Base-by-base conservation (phyloP, 2,329 filamentous ascomycete genomes). In the Alternaria infectoria region DNA sequence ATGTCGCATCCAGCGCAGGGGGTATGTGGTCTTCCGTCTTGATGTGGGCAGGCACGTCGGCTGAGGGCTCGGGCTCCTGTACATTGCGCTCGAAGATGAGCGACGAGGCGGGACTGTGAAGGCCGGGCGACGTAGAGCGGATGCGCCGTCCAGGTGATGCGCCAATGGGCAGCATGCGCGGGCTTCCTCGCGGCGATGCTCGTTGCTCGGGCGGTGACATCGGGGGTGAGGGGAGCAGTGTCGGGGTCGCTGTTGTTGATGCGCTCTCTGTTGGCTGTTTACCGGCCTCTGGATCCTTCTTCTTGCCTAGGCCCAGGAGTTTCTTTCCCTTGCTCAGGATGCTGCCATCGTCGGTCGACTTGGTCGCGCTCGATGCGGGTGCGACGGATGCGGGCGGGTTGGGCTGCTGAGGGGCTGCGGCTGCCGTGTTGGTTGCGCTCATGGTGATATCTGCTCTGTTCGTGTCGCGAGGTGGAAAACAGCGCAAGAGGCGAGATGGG, bases 11-110 rank as follows among this genome's bases (percentile, higher is more conserved):
- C 51, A 98, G 86, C 12, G 96, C 94, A 0, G 95, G 88, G 8
- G 95, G 95, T 70, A 98, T 97, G 77, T 94, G 88, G 81, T 98
- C 94, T 79, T 98, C 95, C 8, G 93, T 97, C 72, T 94, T 89
- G 73, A 98, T 97, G 76, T 98, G 95, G 8, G 92, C 90, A 4
- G 95, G 95, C 65, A 97, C 96, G n/a, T 93, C 92, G 1, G 92
- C 90, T 4, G 92, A 95, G 65, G 87, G 89, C 64, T 93, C 91
- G 9, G 74, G 74, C 61, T 97, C 94, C 80, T 97, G 95, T 23
- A 98, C 95, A 78, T 94, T 93, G 74, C 95, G 91, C 83, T 98
- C 95, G 77, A 98, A 98, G 73, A 98, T 97, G 72, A 87, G 84
- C 51, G 87, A 88, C 19, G 87, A 88, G 0, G 93, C 92, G 13